Percentiles rank a stretch among this genome's conserved stretches.
These are phyloP conservation scores for Clarkia xantiana DNA, from an alignment of 345 rosid species.

Conservation along the genomic window DNA sequence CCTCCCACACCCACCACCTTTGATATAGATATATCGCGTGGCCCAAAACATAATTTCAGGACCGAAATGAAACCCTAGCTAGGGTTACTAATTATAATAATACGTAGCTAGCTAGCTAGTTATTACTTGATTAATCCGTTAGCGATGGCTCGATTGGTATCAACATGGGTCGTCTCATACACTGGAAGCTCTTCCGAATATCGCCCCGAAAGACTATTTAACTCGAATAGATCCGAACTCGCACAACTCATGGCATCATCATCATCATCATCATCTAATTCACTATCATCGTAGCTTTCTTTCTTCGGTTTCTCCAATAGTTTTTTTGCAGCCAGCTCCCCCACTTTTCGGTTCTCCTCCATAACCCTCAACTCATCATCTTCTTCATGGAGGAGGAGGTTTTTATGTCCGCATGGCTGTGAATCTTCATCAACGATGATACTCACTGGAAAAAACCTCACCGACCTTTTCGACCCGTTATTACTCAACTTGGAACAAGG, in stretches of 20 bases:
- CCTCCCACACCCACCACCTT: no score
- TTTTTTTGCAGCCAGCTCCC: constrained; percentile 55
- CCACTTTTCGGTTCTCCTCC: constrained; percentile 42
- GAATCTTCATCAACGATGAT: constrained; percentile 63
- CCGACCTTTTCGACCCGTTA: constrained; percentile 42
- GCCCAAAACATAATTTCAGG: neutral
- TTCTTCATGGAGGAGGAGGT: constrained; percentile 5
- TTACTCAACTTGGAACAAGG: constrained; percentile 27
- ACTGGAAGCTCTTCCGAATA: constrained; percentile 79
- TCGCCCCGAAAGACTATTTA: constrained; percentile 61
- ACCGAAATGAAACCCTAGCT: neutral
- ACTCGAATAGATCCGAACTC: constrained; percentile 84
- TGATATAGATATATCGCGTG: neutral
- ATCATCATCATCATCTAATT: constrained; percentile 23
- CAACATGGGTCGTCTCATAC: constrained; percentile 70
- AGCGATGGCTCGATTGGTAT: constrained; percentile 63
- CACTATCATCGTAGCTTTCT: constrained; percentile 15
- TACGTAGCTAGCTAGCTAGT: neutral
- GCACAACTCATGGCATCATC: constrained; percentile 62
- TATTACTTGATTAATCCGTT: constrained; percentile 43
- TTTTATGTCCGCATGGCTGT: constrained; percentile 41
- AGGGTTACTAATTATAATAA: neutral
- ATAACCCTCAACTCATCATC: constrained; percentile 1
- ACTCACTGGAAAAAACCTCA: constrained; percentile 63
- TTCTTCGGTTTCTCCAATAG: constrained; percentile 35